Evolutionary conservation across 2,329 filamentous ascomycete species (phyloP).

Genomic region (Fusarium sp.): DNA sequence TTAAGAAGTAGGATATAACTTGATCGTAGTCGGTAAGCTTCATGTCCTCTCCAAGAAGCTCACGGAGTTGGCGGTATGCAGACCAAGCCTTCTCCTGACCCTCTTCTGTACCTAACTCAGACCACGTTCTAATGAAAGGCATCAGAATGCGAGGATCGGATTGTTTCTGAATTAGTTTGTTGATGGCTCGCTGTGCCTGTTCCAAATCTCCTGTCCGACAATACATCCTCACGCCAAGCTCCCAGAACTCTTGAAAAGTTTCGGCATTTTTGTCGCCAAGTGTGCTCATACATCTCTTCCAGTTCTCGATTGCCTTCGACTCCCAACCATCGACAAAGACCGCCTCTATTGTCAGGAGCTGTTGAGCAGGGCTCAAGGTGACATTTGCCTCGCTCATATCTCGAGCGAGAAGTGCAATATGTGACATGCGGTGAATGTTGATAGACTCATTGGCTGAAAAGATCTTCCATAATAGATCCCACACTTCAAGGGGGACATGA

Average conservation of each 20-base stretch:
- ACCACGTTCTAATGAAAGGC: constrained; percentile 77
- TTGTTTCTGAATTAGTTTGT: constrained; percentile 63
- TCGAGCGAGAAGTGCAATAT: constrained; percentile 71
- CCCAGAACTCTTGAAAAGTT: constrained; percentile 68
- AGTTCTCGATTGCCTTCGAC: constrained; percentile 70
- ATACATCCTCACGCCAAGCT: constrained; percentile 75
- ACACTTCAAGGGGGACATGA: constrained; percentile 69
- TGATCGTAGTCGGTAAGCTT: constrained; percentile 81
- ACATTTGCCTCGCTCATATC: constrained; percentile 74
- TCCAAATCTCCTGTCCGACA: constrained; percentile 68
- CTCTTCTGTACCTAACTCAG: constrained; percentile 62
- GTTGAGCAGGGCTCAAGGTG: constrained; percentile 67
- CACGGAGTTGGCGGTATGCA: constrained; percentile 73
- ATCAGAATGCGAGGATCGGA: constrained; percentile 70
- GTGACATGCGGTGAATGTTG: constrained; percentile 69
- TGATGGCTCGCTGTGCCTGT: constrained; percentile 68
- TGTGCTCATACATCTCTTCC: constrained; percentile 68
- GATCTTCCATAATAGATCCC: constrained; percentile 75
- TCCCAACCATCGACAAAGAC: constrained; percentile 73
- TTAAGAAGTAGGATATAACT: constrained; percentile 77
- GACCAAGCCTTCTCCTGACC: constrained; percentile 71
- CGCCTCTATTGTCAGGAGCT: constrained; percentile 76
- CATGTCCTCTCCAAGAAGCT: constrained; percentile 70
- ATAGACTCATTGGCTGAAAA: constrained; percentile 64
- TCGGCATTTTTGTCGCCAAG: constrained; percentile 62